Base-by-base conservation (phyloP, 352 stramenopile species). In the Phytophthora cryptogea region DNA sequence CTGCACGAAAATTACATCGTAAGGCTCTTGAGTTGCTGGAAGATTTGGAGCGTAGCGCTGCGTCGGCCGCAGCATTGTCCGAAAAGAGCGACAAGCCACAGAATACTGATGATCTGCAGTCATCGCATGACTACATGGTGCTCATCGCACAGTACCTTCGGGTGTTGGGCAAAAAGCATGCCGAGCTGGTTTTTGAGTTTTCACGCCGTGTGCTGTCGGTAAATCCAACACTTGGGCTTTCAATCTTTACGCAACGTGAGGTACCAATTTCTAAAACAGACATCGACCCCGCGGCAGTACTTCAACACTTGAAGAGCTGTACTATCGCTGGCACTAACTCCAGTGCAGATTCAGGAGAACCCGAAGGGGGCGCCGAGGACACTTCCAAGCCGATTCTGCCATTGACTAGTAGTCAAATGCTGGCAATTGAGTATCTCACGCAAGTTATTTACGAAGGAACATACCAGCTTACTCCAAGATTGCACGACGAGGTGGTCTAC, bases 401-500 rank as follows among this genome's bases (percentile, higher is more conserved):
- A 8, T 69, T 93, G 26, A 80, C 57, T 1, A 79, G 83, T 20
- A 81, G 82, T 11, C 76, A 81, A 27, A 83, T 88, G 50, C 58
- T 95, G 20, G 80, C 78, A 8, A 91, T 95, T 47, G 82, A 91
- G 53, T 93, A 93, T 63, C 68, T 95, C 30, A 87, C 68, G 8
- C 83, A 90, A 62, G 63, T 89, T 39, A 92, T 93, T 30, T 75
- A 74, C 26, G 56, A 74, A 30, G 66, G 72, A 46, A 59, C 65
- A 2, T 48, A 58, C 17, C 45, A 43, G 28, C 53, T 92, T 0
- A 48, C 67, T 2, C 57, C 74, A 13, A 71, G 82, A 6, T 72
- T 95, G 6, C 83, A 95, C 49, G 86, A 93, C 42, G 86, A 95
- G 46, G 80, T 86, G 0, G 82, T 90, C 11, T 93, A 90, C 61